A percentile compares a stretch with the other conserved stretches of the same genome.
Conservation (phyloP, 2,329 filamentous ascomycete species). For the Cordyceps cicadae region DNA sequence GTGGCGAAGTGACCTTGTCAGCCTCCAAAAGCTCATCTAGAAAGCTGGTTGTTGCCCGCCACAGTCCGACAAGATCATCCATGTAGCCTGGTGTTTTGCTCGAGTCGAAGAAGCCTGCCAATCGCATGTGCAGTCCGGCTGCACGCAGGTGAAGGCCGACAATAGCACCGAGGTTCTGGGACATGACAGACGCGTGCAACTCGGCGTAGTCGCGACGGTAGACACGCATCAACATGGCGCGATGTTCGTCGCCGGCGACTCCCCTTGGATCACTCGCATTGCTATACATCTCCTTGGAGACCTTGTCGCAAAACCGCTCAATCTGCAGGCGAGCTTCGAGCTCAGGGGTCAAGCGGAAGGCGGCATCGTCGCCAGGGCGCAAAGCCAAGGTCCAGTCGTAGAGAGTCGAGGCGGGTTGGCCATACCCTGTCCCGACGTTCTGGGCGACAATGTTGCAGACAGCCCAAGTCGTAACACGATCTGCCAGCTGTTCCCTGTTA, state of each 20-base stretch:
- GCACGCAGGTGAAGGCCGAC: slow-evolving; percentile 62
- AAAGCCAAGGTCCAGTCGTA: slow-evolving; percentile 67
- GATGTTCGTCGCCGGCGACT: slow-evolving; percentile 58
- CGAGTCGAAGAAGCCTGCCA: slow-evolving; percentile 75
- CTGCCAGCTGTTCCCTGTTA: slow-evolving; percentile 69
- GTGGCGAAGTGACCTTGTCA: slow-evolving; percentile 38
- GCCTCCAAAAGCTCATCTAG: slow-evolving; percentile 56
- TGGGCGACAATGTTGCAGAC: slow-evolving; percentile 80
- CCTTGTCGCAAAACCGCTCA: slow-evolving; percentile 67
- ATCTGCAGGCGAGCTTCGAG: slow-evolving; percentile 62
- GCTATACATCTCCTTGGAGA: slow-evolving; percentile 72
- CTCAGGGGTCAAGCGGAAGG: slow-evolving; percentile 51
- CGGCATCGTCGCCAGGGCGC: slow-evolving; percentile 50
- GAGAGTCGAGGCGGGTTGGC: slow-evolving; percentile 68
- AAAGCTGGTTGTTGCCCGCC: slow-evolving; percentile 62
- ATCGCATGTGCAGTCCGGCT: slow-evolving; percentile 64
- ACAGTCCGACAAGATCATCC: slow-evolving; percentile 67
- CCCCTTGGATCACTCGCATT: slow-evolving; percentile 66
- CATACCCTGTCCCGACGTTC: slow-evolving; percentile 73
- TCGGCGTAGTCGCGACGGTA: slow-evolving; percentile 58
- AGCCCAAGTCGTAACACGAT: slow-evolving; percentile 74
- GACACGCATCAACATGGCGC: slow-evolving; percentile 57
- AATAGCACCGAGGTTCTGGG: slow-evolving; percentile 48
- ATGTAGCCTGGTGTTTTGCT: slow-evolving; percentile 63
- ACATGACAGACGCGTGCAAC: slow-evolving; percentile 52